Percentiles rank a stretch among this genome's conserved stretches.
phyloP scores from a whole-genome alignment of 2,329 filamentous ascomycete genomes.

The Fusarium nelsonii region DNA sequence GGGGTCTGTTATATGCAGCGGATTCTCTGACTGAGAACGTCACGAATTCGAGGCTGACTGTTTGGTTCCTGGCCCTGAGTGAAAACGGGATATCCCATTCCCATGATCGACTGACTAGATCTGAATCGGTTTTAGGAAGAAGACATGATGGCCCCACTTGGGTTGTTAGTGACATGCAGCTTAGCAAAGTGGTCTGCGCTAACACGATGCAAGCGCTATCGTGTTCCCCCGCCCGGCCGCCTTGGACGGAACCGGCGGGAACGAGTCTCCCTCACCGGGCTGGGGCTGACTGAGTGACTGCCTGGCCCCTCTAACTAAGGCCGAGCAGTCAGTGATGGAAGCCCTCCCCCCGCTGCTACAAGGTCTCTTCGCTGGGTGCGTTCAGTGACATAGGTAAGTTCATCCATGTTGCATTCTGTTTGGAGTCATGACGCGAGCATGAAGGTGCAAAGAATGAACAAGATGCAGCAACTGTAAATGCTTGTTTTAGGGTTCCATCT shows the following conservation, averaged over 20 bases:
- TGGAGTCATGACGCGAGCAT: constrained; percentile 2
- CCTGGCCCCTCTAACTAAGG: constrained; percentile 2
- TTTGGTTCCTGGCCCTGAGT: constrained; percentile 26
- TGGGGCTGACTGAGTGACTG: background rate
- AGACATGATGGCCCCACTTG: constrained; percentile 21
- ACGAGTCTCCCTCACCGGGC: background rate
- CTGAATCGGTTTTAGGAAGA: constrained; percentile 28
- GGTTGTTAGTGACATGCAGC: constrained; percentile 24
- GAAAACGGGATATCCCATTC: constrained; percentile 10
- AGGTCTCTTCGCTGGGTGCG: background rate
- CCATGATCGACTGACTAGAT: constrained; percentile 14
- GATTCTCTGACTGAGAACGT: constrained; percentile 19
- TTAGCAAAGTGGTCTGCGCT: background rate
- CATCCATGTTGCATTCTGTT: constrained; percentile 1
- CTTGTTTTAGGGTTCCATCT: background rate
- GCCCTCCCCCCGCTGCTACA: background rate
- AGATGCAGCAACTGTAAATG: background rate
- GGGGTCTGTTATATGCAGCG: background rate
- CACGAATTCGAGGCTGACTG: background rate
- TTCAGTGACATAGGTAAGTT: background rate
- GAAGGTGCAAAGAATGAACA: background rate
- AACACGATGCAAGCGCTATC: constrained; percentile 23
- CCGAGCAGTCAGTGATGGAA: constrained; percentile 6
- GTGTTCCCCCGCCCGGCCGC: constrained; percentile 32
- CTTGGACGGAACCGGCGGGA: constrained; percentile 13